Evolutionary conservation across 2,329 filamentous ascomycete genomes (phyloP), one percentile per base, ranked within the genome.

Genomic region (Colletotrichum truncatum): DNA sequence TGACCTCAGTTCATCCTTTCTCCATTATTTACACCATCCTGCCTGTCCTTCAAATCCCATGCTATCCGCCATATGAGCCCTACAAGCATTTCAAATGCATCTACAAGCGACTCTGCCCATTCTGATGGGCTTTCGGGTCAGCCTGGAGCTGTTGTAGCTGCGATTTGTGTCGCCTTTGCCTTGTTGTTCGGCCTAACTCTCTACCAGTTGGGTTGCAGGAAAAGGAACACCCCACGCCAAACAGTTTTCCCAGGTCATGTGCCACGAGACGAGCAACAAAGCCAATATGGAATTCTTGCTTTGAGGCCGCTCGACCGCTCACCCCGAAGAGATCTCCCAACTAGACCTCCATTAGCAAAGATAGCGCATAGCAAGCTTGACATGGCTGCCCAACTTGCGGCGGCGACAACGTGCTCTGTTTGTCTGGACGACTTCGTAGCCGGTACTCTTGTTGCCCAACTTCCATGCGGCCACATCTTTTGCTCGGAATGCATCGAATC

Each of bases 401-500:
- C 38, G 10, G 43, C 59, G 6, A 36, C 11, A 12, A 36, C 21
- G 1, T 63, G 59, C 21, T 46, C 53, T 4, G 53, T 63, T 2
- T 63, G 59, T 9, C 26, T 63, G n/a, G 59, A 51, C 1, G 53
- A 63, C 21, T 63, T 63, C 14, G 34, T 28, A 8, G 32, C 26
- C 12, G 59, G 59, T 4, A 58, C 43, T 1, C 11, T 25, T 21
- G 59, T 51, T 2, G 59, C 32, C 3, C 53, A 30, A 9, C 8
- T 63, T 3, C 59, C 34, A 9, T 63, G 59, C 34, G 43, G 34
- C 5, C 59, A 63, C 4, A 43, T 49, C 21, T 63, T 63, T 26
- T 63, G 59, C 26, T 49, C 59, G 4, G 59, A 34, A 6, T 63
- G 59, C 34, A 63, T 63, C n/a, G 53, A 63, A 34, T 34, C 28